These are phyloP conservation scores for Trypethelium eluteriae DNA, from an alignment of 495 filamentous ascomycete genomes.

Conservation along the genomic window DNA sequence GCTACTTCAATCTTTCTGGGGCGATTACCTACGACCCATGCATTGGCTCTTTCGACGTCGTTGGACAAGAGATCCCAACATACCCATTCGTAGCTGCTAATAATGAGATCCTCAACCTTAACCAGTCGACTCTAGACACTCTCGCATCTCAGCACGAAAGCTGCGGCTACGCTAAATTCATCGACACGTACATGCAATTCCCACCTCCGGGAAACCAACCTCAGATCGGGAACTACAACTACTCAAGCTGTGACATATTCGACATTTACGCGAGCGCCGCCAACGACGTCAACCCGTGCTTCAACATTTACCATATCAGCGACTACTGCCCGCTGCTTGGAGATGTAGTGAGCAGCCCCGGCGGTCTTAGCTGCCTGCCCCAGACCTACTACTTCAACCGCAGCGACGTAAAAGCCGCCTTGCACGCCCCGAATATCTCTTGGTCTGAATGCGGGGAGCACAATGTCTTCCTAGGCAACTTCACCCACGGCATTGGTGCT, in stretches of 20 bases:
- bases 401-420: conserved; percentile 24
- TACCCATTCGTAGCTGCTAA: conserved; percentile 15
- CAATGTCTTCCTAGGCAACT: conserved; percentile 23
- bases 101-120: conserved; percentile 13
- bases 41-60: conserved; percentile 23
- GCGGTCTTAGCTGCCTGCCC: conserved; percentile 4
- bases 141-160: conserved; percentile 1
- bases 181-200: conserved; percentile 16
- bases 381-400: conserved; percentile 25
- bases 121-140: conserved; percentile 9
- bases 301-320: conserved; percentile 13
- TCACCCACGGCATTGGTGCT: conserved; percentile 8
- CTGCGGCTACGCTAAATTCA: conserved; percentile 17
- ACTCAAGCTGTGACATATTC: conserved; percentile 14
- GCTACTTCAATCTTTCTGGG: conserved; percentile 21
- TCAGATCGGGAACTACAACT: conserved; percentile 1
- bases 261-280: conserved; percentile 13
- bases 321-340: conserved; percentile 13
- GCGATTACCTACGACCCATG: conserved; percentile 21
- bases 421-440: conserved; percentile 25
- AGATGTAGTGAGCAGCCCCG: conserved; percentile 1
- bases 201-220: conserved; percentile 13
- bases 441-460: conserved; percentile 23
- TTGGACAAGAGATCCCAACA: conserved; percentile 12
- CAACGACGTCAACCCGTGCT: conserved; percentile 14